Conservation (phyloP, 73 alveolate species). For the Paramecium tetraurelia region DNA sequence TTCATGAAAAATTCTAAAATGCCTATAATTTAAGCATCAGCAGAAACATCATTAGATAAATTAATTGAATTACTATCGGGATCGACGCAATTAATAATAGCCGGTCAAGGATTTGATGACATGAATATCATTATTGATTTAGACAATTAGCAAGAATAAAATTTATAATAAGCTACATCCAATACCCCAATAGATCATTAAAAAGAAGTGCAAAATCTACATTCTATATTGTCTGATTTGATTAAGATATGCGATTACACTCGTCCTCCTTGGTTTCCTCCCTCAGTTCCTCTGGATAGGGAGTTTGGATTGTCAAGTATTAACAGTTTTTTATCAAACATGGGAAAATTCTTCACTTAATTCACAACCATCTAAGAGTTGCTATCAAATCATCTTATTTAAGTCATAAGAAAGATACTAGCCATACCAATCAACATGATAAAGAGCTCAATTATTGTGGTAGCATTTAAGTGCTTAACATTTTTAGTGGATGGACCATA, state of each 20-base stretch:
- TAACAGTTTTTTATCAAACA: slow-evolving; percentile 17
- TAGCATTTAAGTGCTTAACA: background rate
- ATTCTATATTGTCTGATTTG: background rate
- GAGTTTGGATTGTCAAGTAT: slow-evolving; percentile 8
- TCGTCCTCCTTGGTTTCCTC: slow-evolving; percentile 31
- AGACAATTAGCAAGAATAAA: background rate
- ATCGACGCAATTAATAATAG: slow-evolving; percentile 33
- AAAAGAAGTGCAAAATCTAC: slow-evolving; percentile 8
- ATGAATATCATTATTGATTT: slow-evolving; percentile 13
- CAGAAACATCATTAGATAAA: slow-evolving; percentile 19
- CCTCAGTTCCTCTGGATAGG: slow-evolving; percentile 23
- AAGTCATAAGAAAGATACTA: background rate
- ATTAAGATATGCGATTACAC: background rate
- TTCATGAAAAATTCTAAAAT: slow-evolving; percentile 23
- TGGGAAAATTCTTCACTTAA: slow-evolving; percentile 21
- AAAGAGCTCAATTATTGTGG: slow-evolving; percentile 17
- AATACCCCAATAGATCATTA: background rate
- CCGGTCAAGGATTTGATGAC: slow-evolving; percentile 27
- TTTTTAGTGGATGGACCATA: background rate
- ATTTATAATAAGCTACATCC: background rate
- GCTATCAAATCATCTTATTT: background rate
- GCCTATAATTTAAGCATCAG: slow-evolving; percentile 33
- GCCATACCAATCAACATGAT: background rate
- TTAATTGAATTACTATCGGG: slow-evolving; percentile 14
- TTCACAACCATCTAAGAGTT: background rate